Base-by-base conservation (phyloP, 164 flowering plant species). In the Amborella trichopoda region DNA sequence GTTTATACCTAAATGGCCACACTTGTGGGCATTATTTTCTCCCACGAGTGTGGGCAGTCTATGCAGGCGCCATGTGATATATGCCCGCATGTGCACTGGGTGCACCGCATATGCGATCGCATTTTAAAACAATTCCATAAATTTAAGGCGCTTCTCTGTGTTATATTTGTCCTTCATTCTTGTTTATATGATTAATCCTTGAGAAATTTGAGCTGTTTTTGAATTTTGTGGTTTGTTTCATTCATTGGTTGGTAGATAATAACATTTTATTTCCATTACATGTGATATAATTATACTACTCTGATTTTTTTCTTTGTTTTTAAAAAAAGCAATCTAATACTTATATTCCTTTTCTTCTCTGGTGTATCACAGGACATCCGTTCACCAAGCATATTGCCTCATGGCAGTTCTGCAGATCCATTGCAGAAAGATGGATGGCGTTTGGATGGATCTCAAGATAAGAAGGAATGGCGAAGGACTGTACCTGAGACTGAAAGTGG, bases 341-440 rank as follows among this genome's bases (percentile, higher is more conserved):
- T 6, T 30, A 6, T 30, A 6, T 30, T 30, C 6, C 34, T 13
- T 30, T 30, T 30, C 6, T 30, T 13, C 13, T 30, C 9, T 30
- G 34, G 13, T 19, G 13, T 6, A 5, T 49, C 16, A 20, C 62
- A 88, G 94, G 93, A 88, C 23, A 26, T 55, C 32, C 88, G 80
- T 33, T 59, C 64, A 16, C 78, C 74, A 20, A 76, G 30, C 50
- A 28, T 67, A 27, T 26, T 59, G 19, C 47, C 70, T 45, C 61
- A 39, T 52, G 62, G 59, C 32, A 57, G 20, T 57, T 28, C 68
- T 22, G 40, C 41, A 25, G 85, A 76, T 52, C 49, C 56, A 22
- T 56, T 48, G 55, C 83, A 59, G 62, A 84, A 82, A 64, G 95
- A 85, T 40, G 70, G 49, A 53, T 74, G 88, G 86, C 81, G 77